Base-by-base conservation (phyloP, 2,329 filamentous ascomycete species). In the Penicillium griseofulvum region DNA sequence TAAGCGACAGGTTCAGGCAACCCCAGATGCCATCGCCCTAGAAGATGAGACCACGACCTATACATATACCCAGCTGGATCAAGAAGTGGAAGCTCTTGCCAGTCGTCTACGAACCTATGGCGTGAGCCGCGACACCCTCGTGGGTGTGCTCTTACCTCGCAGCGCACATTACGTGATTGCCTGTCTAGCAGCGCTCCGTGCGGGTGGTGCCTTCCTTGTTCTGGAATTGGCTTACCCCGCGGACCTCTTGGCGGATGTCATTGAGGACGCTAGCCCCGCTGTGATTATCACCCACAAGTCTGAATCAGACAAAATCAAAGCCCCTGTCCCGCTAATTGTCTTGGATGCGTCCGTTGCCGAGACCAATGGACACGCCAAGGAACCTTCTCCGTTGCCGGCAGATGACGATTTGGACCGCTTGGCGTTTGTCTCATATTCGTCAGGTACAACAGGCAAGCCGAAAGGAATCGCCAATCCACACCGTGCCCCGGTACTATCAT, bases 401-500 rank as follows among this genome's bases (percentile, higher is more conserved):
- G 83, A 87, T 8, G 80, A 86, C 65, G 89, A 92, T 66, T 74
- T 92, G 51, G 88, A 91, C 60, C 81, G 86, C 41, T 79, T 92
- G 19, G 85, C 87, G 17, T 93, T 92, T 68, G 88, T 92, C n/a
- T 88, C 87, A 1, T 91, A 91, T 72, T 90, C 87, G 1, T 90
- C 87, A 5, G 88, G 88, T 34, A 90, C 88, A 0, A 91, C 88
- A 0, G 88, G 88, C 61, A 85, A 85, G 60, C 88, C 88, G n/a
- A 91, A 91, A 72, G 88, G 88, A 52, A 92, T 93, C 67, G 87
- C 87, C 51, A 92, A 92, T 68, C 86, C 88, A 2, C 89, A 92
- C 70, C 80, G 83, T 65, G 89, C 89, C 16, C 80, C 89, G 0
- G 86, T 92, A 1, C 80, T 83, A 28, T 92, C 89, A 7, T 92